phyloP scores from a whole-genome alignment of 2,329 filamentous ascomycete genomes.

The Hymenotorrendiella dingleyae region DNA sequence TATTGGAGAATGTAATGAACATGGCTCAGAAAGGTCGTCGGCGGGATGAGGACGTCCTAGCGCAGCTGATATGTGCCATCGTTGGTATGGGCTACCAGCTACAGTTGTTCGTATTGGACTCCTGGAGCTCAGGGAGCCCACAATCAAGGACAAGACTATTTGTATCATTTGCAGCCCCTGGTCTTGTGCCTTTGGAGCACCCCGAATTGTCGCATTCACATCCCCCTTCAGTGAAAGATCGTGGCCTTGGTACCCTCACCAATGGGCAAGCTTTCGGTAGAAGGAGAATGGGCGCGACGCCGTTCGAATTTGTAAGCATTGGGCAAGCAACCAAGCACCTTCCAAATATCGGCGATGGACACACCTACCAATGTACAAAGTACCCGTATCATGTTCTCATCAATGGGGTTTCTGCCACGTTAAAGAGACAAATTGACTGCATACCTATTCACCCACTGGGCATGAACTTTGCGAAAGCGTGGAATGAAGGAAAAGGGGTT shows the following conservation, averaged over 20 bases:
- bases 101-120: constrained; percentile 60
- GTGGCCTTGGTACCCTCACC: constrained; percentile 49
- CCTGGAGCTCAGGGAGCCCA: constrained; percentile 61
- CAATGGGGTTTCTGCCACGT: constrained; percentile 29
- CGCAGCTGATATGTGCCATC: constrained; percentile 65
- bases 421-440: constrained; percentile 38
- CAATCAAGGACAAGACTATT: constrained; percentile 66
- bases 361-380: constrained; percentile 53
- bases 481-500: constrained; percentile 32
- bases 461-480: constrained; percentile 46
- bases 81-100: constrained; percentile 75
- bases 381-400: constrained; percentile 61
- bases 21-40: constrained; percentile 47
- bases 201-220: constrained; percentile 60
- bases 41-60: constrained; percentile 59
- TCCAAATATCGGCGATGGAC: constrained; percentile 55
- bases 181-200: constrained; percentile 46
- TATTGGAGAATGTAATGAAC: constrained; percentile 70
- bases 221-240: constrained; percentile 32
- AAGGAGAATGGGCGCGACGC: constrained; percentile 44
- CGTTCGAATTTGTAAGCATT: constrained; percentile 54
- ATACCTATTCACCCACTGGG: constrained; percentile 56
- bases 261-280: constrained; percentile 56
- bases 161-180: constrained; percentile 64
- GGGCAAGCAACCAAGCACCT: constrained; percentile 52